phyloP scores from a whole-genome alignment of 441 rosid species.

The Dalechampia spathulata region DNA sequence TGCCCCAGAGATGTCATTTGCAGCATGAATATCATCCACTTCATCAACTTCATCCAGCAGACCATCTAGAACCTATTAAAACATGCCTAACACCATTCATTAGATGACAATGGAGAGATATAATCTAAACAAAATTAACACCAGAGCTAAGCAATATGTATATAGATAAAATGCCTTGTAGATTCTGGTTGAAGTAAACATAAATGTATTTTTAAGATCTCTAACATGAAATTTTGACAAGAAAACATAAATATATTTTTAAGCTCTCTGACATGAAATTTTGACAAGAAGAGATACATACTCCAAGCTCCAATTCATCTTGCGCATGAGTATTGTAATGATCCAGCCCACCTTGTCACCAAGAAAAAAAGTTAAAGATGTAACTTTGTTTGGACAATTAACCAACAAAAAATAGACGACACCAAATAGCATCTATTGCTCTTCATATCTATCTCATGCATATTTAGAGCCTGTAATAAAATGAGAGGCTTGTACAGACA shows the following conservation, averaged over 20 bases:
- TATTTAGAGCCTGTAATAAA: no score
- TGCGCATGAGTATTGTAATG: conserved; percentile 32
- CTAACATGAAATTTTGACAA: conserved; percentile 4
- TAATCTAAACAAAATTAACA: conserved; percentile 1
- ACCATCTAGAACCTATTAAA: conserved; percentile 69
- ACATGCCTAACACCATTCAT: conserved; percentile 6
- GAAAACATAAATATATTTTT: not conserved
- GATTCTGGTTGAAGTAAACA: not conserved
- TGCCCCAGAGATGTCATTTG: conserved; percentile 40
- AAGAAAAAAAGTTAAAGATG: conserved; percentile 6
- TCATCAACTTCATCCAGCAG: conserved; percentile 67
- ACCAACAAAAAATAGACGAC: not conserved
- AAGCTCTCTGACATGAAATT: conserved; percentile 1
- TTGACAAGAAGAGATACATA: conserved; percentile 33
- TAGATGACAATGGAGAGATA: conserved; percentile 8
- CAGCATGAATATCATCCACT: conserved; percentile 59
- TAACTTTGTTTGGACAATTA: not conserved
- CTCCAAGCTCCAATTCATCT: conserved; percentile 56
- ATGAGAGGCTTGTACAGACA: no score
- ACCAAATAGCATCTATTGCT: not conserved
- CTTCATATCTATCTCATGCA: not conserved
- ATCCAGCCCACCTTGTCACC: conserved; percentile 46
- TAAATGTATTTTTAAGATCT: not conserved
- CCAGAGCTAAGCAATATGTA: not conserved
- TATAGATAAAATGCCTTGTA: not conserved